Evolutionary conservation across 108 stramenopile genomes (phyloP), one percentile per base, ranked within the genome.

Genomic region (Skeletonema marinoi): DNA sequence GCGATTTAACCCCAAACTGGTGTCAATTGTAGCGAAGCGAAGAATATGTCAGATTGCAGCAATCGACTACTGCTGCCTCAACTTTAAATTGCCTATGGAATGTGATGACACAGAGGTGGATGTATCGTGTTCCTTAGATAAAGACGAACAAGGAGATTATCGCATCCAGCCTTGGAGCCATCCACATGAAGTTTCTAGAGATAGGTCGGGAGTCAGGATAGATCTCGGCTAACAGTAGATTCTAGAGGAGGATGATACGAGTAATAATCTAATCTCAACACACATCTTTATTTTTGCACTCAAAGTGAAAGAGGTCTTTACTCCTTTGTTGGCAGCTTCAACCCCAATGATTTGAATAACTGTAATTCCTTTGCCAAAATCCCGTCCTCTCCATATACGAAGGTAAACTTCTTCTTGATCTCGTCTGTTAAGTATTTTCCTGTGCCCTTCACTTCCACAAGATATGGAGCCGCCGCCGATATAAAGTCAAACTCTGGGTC

Each of bases 401-500:
- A 77, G 42, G 71, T 73, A 7, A 87, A 63, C 46, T 39, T 54
- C 60, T 88, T 88, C 58, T 68, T 82, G 11, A 67, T 60, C 78
- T 93, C 92, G 41, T 96, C 95, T 36, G 82, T 74, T 36, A 93
- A 54, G 71, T 93, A 96, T 21, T 78, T 78, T 54, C 73, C 78
- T 0, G 83, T 72, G 16, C 95, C 95, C 66, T 96, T 93, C 61
- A 92, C 89, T 82, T 93, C 95, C 0, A 91, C 89, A 36, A 96
- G 80, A 67, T 83, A 89, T 14, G 92, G 95, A 6, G 95, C 95
- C 4, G 89, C 82, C 9, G 86, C 84, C 10, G 88, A 89, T 32
- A 96, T 88, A 68, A 96, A 96, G 60, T 96, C 95, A 66, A 96
- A 96, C 2, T 93, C 92, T 7, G 86, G 72, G 60, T 93, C 95